Conservation (phyloP, 176 grass and related monocot species). For the Bolboschoenus planiculmis region DNA sequence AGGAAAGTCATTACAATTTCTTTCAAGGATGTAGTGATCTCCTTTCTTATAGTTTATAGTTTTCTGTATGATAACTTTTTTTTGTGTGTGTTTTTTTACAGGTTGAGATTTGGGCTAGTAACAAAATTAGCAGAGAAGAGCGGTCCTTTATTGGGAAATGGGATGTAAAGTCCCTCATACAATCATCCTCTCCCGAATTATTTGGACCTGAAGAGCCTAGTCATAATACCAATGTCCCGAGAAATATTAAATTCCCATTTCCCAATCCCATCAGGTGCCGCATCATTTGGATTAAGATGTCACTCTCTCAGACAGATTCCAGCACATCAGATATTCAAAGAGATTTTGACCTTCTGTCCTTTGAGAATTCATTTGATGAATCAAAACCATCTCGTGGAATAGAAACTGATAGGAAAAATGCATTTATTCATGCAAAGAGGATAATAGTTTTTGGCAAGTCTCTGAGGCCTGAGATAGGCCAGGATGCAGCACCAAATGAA, state of each 20-base stretch:
- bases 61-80: not conserved
- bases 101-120: conserved; percentile 97
- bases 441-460: conserved; percentile 70
- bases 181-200: conserved; percentile 58
- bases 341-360: conserved; percentile 74
- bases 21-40: not conserved
- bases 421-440: conserved; percentile 85
- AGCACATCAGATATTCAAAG: conserved; percentile 34
- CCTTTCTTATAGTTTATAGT: not conserved
- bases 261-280: conserved; percentile 71
- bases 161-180: conserved; percentile 57
- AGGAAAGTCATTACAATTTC: not conserved
- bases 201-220: conserved; percentile 56
- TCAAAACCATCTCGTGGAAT: conserved; percentile 19
- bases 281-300: conserved; percentile 81
- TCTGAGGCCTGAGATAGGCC: conserved; percentile 48
- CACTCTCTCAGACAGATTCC: conserved; percentile 38
- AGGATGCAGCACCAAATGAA: conserved; percentile 49
- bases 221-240: conserved; percentile 41
- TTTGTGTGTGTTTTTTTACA: conserved; percentile 34
- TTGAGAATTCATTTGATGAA: conserved; percentile 49
- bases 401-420: conserved; percentile 22
- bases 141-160: conserved; percentile 83
- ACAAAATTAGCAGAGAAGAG: conserved; percentile 77
- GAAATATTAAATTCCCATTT: conserved; percentile 84